Base-by-base conservation (phyloP, 1,284 basidiomycete genomes). In the Cyathus olla region DNA sequence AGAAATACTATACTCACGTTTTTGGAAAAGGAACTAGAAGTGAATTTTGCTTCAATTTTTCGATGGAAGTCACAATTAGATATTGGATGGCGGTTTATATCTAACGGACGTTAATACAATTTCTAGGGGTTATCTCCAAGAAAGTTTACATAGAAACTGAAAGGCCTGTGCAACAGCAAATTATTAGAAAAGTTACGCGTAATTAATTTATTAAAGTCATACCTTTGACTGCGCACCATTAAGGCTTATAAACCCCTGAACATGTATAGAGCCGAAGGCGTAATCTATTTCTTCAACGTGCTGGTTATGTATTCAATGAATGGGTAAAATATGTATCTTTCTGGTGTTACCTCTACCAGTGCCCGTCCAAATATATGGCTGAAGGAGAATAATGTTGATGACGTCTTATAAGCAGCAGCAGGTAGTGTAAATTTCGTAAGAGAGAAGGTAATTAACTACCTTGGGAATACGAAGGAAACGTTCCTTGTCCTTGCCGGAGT, bases 231-330 rank as follows among this genome's bases (percentile, higher is more conserved):
- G 79, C 29, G 90, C 85, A 3, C 94, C 94, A 26, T 88, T 84
- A 8, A 95, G 81, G 71, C 93, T 93, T 61, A 97, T 88, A 71
- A 97, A 96, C 1, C 95, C 95, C 62, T 92, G 81, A 3, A 95
- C 76, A 48, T 76, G 85, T 68, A 91, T 77, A 8, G 80, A 78
- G n/a, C 81, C 90, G 17, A 76, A 80, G 21, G 72, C 74, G 4
- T 84, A 78, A 31, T 87, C 70, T 54, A 96, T 82, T 55, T 88
- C 87, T 64, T 95, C 90, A 6, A 91, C 85, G 66, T 89, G 85
- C 90, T 91, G 65, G 39, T 13, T 6, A 8, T 35, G 31, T 13
- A 13, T 35, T 35, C 6, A 35, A 35, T 35, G 31, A 35, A 35
- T n/a, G 13, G 13, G 31, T 35, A 35, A 35, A 13, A 13, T 35